A percentile compares a stretch with the other conserved stretches of the same genome.
These are phyloP conservation scores for Comarum palustre DNA, from an alignment of 306 rosid genomes.

Conservation along the genomic window DNA sequence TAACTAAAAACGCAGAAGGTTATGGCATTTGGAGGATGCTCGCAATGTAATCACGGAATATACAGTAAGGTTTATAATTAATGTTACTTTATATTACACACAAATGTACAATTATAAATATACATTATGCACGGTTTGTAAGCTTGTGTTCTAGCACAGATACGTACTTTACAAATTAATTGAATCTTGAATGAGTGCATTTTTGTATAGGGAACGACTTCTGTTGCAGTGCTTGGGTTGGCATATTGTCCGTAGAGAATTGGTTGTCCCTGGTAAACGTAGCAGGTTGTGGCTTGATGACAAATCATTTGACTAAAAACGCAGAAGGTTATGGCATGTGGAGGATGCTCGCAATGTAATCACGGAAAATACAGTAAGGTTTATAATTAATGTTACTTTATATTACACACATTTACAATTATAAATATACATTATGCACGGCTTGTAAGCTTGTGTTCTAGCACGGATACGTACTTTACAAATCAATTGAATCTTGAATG, in stretches of 20 bases:
- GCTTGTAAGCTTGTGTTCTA: not conserved
- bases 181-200: not conserved
- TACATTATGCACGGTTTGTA: not conserved
- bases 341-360: slow-evolving; percentile 8
- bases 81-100: not conserved
- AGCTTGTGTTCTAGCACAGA: too few species aligned
- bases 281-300: slow-evolving; percentile 25
- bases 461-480: too few species aligned
- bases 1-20: not conserved
- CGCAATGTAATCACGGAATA: not conserved
- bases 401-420: not conserved
- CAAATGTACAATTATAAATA: not conserved
- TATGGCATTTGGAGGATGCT: not conserved
- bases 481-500: not conserved
- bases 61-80: not conserved
- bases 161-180: not conserved
- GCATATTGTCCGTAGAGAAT: slow-evolving; percentile 9
- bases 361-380: not conserved
- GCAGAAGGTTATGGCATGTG: not conserved
- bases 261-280: not conserved
- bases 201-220: slow-evolving; percentile 19
- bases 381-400: not conserved
- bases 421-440: not conserved
- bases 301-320: not conserved
- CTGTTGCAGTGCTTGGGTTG: slow-evolving; percentile 20